phyloP scores from a whole-genome alignment of 148 eudicot genomes.

The Amaranthus hypochondriacus region DNA sequence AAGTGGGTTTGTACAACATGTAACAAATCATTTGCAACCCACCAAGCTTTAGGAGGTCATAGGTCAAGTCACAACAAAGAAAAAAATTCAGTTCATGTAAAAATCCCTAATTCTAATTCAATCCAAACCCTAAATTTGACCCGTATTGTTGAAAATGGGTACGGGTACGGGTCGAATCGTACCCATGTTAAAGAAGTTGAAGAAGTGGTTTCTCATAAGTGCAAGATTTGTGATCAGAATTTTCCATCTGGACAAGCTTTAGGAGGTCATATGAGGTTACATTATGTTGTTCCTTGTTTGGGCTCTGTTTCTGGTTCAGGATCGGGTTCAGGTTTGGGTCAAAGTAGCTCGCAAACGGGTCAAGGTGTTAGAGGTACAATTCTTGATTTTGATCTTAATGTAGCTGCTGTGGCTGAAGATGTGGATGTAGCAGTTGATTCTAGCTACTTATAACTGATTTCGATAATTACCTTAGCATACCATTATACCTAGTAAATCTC shows the following conservation, averaged over 20 bases:
- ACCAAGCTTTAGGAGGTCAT: slow-evolving; percentile 43
- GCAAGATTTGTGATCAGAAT: slow-evolving; percentile 15
- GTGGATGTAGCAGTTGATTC: slow-evolving; percentile 4
- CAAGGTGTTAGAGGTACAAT: background rate
- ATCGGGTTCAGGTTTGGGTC: background rate
- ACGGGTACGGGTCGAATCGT: background rate
- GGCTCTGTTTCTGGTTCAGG: too few relatives aligned
- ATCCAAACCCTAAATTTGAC: background rate
- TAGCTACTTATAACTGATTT: background rate
- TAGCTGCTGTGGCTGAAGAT: slow-evolving; percentile 9
- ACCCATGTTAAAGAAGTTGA: background rate
- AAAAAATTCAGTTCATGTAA: background rate
- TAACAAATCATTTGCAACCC: slow-evolving; percentile 24
- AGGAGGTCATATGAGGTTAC: slow-evolving; percentile 26
- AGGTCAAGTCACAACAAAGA: slow-evolving; percentile 35
- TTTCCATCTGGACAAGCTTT: slow-evolving; percentile 19
- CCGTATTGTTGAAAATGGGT: background rate
- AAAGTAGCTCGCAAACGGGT: slow-evolving; percentile 3
- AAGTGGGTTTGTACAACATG: slow-evolving; percentile 29
- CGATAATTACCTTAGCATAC: too few relatives aligned
- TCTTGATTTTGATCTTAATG: slow-evolving; percentile 19
- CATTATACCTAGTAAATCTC: too few relatives aligned
- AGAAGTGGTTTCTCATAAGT: background rate
- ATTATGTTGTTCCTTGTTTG: background rate
- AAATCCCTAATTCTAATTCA: background rate